These are phyloP conservation scores for Nicotiana tabacum DNA, from an alignment of 257 asterid genomes.

Conservation along the genomic window DNA sequence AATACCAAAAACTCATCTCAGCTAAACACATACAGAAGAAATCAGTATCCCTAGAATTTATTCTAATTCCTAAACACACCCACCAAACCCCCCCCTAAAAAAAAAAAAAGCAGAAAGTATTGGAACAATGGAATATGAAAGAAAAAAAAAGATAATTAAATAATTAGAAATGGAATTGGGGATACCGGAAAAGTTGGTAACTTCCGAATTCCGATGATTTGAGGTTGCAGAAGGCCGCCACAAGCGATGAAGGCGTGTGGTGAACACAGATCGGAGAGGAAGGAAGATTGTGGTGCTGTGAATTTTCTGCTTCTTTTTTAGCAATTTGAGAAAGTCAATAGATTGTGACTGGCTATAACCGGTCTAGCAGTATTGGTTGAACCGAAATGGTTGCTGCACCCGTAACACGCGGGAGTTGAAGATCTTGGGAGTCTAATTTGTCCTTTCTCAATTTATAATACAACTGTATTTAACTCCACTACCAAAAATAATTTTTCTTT, in stretches of 20 bases:
- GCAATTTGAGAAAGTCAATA: not conserved
- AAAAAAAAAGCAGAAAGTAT: not conserved
- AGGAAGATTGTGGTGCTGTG: not conserved
- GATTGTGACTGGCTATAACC: constrained; percentile 2
- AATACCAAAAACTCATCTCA: not conserved
- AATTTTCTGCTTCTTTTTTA: not conserved
- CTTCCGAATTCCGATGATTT: not conserved
- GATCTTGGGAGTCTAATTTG: not conserved
- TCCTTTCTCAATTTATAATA: not conserved
- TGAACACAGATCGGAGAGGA: constrained; percentile 15
- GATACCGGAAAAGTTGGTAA: not conserved
- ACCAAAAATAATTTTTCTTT: not conserved
- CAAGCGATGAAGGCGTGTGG: constrained; percentile 19
- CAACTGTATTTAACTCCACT: not conserved
- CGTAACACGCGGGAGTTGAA: not conserved
- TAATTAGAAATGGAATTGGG: not conserved
- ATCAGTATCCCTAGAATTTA: not conserved
- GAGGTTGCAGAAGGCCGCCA: not conserved
- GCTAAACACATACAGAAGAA: not conserved
- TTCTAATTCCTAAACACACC: not conserved
- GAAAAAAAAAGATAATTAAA: not conserved
- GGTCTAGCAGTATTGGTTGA: constrained; percentile 3
- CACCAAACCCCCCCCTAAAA: not conserved
- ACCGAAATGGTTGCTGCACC: not conserved
- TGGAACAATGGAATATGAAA: not conserved